Evolutionary conservation across 495 filamentous ascomycete genomes (phyloP).

Genomic region (Monascus purpureus): DNA sequence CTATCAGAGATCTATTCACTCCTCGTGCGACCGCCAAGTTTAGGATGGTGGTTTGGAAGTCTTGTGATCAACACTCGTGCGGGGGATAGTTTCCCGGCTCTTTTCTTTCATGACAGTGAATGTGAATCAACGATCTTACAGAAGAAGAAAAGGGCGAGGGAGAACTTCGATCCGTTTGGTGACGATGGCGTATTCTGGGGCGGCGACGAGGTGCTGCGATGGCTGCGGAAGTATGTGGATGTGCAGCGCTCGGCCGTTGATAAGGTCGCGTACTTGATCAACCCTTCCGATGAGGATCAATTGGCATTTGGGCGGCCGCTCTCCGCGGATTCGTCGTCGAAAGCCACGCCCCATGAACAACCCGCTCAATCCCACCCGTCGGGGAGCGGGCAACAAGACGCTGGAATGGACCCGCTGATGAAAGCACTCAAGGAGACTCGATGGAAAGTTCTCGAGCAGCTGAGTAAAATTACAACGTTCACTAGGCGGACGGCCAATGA

Average conservation of each 20-base stretch:
- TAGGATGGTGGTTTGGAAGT: conserved; percentile 98
- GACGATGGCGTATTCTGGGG: conserved; percentile 92
- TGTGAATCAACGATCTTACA: conserved; percentile 92
- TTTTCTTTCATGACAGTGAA: conserved; percentile 96
- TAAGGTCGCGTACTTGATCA: conserved; percentile 77
- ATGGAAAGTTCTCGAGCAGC: conserved; percentile 89
- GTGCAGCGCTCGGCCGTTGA: conserved; percentile 76
- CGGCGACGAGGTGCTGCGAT: conserved; percentile 86
- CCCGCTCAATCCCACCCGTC: conserved; percentile 15
- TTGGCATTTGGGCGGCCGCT: conserved; percentile 53
- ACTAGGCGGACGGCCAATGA: conserved; percentile 85
- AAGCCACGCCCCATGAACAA: conserved; percentile 17
- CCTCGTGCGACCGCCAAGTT: conserved; percentile 77
- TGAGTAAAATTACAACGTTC: conserved; percentile 93
- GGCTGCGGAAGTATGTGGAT: conserved; percentile 70
- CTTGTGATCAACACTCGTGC: conserved; percentile 80
- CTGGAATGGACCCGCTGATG: conserved; percentile 86
- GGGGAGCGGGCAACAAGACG: conserved; percentile 37
- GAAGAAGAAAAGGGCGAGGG: conserved; percentile 68
- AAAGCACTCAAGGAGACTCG: conserved; percentile 91
- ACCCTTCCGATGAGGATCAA: conserved; percentile 73
- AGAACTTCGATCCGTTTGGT: conserved; percentile 82
- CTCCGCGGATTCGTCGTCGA: conserved; percentile 22
- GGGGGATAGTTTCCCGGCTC: conserved; percentile 82
- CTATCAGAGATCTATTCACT: conserved; percentile 81